A percentile compares a stretch with the other conserved stretches of the same genome.
Conservation (phyloP, 306 rosid species). For the Castanospermum australe region DNA sequence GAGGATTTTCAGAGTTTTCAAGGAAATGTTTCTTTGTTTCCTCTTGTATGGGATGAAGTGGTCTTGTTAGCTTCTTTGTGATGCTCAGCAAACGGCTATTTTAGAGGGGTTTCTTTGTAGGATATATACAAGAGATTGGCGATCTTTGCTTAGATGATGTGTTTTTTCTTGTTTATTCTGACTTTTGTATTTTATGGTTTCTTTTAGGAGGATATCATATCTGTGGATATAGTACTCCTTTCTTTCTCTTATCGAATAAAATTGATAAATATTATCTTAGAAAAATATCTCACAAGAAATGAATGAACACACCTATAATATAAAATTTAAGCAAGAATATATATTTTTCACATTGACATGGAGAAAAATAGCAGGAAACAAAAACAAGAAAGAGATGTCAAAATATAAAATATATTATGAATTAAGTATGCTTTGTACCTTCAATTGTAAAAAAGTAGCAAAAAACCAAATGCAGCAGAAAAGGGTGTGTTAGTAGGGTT, state of each 20-base stretch:
- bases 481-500: neutral
- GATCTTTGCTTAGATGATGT: neutral
- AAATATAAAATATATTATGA: neutral
- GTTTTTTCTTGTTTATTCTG: neutral
- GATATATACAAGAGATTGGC: neutral
- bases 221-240: neutral
- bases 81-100: neutral
- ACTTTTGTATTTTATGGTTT: neutral
- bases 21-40: neutral
- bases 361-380: neutral
- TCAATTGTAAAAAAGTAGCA: neutral
- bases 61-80: neutral
- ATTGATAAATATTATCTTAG: neutral
- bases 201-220: neutral
- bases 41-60: neutral
- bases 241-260: neutral
- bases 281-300: neutral
- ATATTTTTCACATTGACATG: neutral
- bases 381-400: neutral
- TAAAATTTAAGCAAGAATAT: neutral
- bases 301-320: neutral
- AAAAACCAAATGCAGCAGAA: neutral
- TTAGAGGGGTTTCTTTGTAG: neutral
- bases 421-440: neutral
- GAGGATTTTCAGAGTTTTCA: neutral